Evolutionary conservation across 2,329 filamentous ascomycete genomes (phyloP), one percentile per base, ranked within the genome.

Genomic region (Sphaerulina populicola): DNA sequence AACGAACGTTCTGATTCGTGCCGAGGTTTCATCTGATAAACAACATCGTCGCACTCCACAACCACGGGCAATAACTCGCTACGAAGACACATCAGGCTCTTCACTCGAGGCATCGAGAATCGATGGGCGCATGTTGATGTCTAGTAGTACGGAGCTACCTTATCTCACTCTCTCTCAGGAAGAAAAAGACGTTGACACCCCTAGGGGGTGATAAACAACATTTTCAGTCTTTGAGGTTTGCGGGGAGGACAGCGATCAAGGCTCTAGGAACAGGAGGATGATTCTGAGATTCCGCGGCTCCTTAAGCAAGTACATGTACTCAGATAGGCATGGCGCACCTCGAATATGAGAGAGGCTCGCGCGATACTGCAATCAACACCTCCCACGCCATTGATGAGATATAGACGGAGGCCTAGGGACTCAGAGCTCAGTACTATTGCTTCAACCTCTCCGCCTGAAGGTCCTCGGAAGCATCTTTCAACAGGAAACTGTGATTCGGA

Each of bases 381-480:
- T n/a, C n/a, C n/a, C n/a, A n/a, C n/a, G n/a, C n/a, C n/a, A n/a
- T n/a, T n/a, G n/a, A n/a, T n/a, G 23, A 7, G 23, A 7, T 27
- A 27, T 27, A 27, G 23, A 27, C 12, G 31, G 4, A 11, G 12
- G 10, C 31, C 10, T 6, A 35, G 6, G 6, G 31, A 11, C 31
- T 35, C 31, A 33, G 31, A 35, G 31, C 31, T 42, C 21, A 42
- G 27, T 52, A 23, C 50, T 53, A 85, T 60, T 82, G 80, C 70
- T 94, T 94, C 52, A 88, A 71, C 62, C 87, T 77, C 62, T 82
- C 78, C 56, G 78, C 78, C 38, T 85, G 79, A 61, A 94, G 77
- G 62, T 95, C 90, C 62, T 94, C 85, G 63, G 86, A 80, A 4
- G 88, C 81, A 68, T 96, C 90, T 69, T 82, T 90, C 56, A 95